phyloP scores from a whole-genome alignment of 371 early-diverging fungal genomes.

The Entomophthora muscae region DNA sequence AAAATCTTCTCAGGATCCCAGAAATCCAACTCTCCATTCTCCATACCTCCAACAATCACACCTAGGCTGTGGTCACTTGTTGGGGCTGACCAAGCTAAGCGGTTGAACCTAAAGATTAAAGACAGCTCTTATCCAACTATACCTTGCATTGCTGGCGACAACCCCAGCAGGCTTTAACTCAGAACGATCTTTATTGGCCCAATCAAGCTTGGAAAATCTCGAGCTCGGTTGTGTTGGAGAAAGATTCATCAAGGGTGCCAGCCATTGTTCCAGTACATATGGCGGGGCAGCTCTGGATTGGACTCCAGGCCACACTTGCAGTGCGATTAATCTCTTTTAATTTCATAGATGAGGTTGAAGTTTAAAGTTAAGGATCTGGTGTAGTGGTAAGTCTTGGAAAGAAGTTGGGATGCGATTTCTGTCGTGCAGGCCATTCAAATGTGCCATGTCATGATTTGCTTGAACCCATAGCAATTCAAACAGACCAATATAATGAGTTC shows the following conservation, averaged over 20 bases:
- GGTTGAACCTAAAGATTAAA: slow-evolving; percentile 45
- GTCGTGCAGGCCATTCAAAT: too few relatives aligned
- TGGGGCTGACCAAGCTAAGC: slow-evolving; percentile 65
- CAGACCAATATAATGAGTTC: too few relatives aligned
- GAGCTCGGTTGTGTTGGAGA: slow-evolving; percentile 76
- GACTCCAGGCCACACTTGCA: slow-evolving; percentile 68
- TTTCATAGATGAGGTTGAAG: background rate
- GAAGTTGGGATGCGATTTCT: too few relatives aligned
- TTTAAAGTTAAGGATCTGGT: background rate
- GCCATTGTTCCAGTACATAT: slow-evolving; percentile 91
- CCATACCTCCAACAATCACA: slow-evolving; percentile 86
- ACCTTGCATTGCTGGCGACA: slow-evolving; percentile 46
- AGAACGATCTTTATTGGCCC: slow-evolving; percentile 8
- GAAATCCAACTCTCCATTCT: slow-evolving; percentile 76
- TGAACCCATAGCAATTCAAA: too few relatives aligned
- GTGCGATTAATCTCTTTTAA: slow-evolving; percentile 60
- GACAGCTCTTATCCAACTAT: slow-evolving; percentile 9
- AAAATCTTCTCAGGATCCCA: slow-evolving; percentile 74
- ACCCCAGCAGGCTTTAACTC: slow-evolving; percentile 31
- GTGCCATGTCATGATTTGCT: too few relatives aligned
- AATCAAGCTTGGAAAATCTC: slow-evolving; percentile 72
- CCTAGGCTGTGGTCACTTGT: slow-evolving; percentile 43
- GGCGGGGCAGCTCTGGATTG: slow-evolving; percentile 44
- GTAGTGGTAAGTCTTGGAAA: too few relatives aligned
- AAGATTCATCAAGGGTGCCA: slow-evolving; percentile 90